Evolutionary conservation across 306 rosid species (phyloP), one percentile per base, ranked within the genome.

Genomic region (Purshia tridentata): DNA sequence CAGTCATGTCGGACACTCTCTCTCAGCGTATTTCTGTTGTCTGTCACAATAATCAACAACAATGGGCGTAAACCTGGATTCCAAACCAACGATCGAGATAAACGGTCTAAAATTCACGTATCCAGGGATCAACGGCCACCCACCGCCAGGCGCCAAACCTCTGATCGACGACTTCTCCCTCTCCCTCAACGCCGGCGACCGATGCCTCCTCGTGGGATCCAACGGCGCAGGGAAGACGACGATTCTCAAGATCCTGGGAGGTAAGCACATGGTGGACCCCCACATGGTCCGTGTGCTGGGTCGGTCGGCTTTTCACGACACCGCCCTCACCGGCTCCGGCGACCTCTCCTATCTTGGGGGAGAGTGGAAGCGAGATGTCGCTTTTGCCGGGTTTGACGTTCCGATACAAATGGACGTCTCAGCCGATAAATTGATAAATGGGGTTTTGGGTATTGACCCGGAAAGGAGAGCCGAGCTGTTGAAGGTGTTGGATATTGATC

Each of bases 151-250:
- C 22, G 88, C 99, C 75, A 77, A 82, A 58, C 97, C 97, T 52
- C 91, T 94, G 18, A 89, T 94, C 78, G 85, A 91, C 0, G 80
- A 89, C 22, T 91, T 91, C 76, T 74, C 69, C 20, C 92, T 93
- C 81, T 39, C 91, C 19, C 97, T 91, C 81, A 56, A 58, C 46
- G 80, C 97, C 52, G 91, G 90, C 41, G 76, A 94, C n/a, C 92
- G 96, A 0, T 91, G 97, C 81, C 91, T 94, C 59, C 93, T 94
- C 47, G 91, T 94, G 10, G 97, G 97, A 78, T 94, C 99, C 79
- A 94, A 91, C 72, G 99, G 99, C 82, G 96, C 97, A 82, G 98
- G 96, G 0, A 91, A 93, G 77, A 93, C 97, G 4, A 89, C 97
- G 8, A 85, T 94, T 20, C 79, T 91, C 29, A 94, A 89, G 94